Evolutionary conservation across 108 stramenopile species (phyloP), one percentile per base, ranked within the genome.

Genomic region (Craspedostauros australis): DNA sequence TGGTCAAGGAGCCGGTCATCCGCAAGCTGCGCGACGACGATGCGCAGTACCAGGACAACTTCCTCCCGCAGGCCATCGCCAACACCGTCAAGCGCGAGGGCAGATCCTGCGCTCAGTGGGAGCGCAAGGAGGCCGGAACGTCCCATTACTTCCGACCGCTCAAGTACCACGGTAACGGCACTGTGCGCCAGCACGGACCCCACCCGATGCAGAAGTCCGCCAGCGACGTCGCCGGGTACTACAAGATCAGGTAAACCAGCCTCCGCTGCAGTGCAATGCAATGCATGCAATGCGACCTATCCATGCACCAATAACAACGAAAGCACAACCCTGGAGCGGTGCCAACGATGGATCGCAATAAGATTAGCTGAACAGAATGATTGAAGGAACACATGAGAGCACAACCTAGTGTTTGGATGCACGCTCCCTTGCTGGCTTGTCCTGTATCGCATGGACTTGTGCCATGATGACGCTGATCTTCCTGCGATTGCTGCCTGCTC

Each of bases 21-120:
- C 71, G 86, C 0, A 62, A 72, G 53, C 64, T 71, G 18, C 37
- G 86, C 22, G 64, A 70, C 24, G 82, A 86, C 52, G 75, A 70
- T 46, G 77, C 75, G 24, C 84, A 85, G 47, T 94, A 94, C 72
- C 82, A 85, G 38, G 88, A 94, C 65, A 85, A 86, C 51, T 94
- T 94, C 55, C 80, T 94, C 48, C 82, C 83, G 24, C 80, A 88
- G 55, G 54, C 56, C 34, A 68, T 90, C 42, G 82, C 84, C 22
- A 55, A 54, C 5, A 43, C 57, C 47, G 64, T 92, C 22, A 76
- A 81, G 61, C 60, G 50, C 54, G 68, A 92, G 43, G 77, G 84
- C 31, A 60, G 50, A 18, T 66, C 72, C 54, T 91, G 89, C 44
- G 74, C 74, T 37, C 81, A 83, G 23, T 91, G 89, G 89, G 45